Evolutionary conservation across 1,284 basidiomycete species (phyloP).

Genomic region (Hymenochaete sp.): DNA sequence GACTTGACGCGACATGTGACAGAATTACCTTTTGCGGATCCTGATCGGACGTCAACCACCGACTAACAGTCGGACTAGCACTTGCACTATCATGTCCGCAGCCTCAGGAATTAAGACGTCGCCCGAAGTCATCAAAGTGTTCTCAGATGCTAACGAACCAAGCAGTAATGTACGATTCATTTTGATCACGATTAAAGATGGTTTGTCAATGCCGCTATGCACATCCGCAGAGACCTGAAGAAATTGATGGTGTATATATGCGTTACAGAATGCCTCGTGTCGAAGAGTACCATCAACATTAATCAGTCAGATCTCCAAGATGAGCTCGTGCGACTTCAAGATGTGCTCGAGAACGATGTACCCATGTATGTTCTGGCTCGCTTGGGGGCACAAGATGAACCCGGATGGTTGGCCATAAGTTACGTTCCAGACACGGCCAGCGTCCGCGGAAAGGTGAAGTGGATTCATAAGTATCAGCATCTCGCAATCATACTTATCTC

Average conservation of each 20-base stretch:
- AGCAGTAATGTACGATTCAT: constrained; percentile 52
- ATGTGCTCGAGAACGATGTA: constrained; percentile 45
- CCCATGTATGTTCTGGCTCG: constrained; percentile 70
- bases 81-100: constrained; percentile 47
- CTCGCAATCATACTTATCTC: not conserved
- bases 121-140: constrained; percentile 31
- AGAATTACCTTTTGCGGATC: not conserved
- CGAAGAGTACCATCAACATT: constrained; percentile 39
- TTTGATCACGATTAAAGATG: constrained; percentile 70
- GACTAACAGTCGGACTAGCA: not conserved
- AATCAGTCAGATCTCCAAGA: constrained; percentile 43
- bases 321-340: constrained; percentile 51
- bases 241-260: not conserved
- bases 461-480: not conserved
- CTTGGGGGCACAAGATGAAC: constrained; percentile 41
- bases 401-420: constrained; percentile 62
- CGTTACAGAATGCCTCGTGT: constrained; percentile 54
- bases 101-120: constrained; percentile 42
- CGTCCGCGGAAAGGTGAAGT: constrained; percentile 62
- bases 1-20: constrained; percentile 7
- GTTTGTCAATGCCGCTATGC: constrained; percentile 42
- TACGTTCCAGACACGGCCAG: constrained; percentile 72
- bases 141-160: constrained; percentile 44
- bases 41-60: not conserved
- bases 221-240: constrained; percentile 16